These are phyloP conservation scores for Penicillium sclerotigenum DNA, from an alignment of 2,329 filamentous ascomycete species.

Conservation along the genomic window DNA sequence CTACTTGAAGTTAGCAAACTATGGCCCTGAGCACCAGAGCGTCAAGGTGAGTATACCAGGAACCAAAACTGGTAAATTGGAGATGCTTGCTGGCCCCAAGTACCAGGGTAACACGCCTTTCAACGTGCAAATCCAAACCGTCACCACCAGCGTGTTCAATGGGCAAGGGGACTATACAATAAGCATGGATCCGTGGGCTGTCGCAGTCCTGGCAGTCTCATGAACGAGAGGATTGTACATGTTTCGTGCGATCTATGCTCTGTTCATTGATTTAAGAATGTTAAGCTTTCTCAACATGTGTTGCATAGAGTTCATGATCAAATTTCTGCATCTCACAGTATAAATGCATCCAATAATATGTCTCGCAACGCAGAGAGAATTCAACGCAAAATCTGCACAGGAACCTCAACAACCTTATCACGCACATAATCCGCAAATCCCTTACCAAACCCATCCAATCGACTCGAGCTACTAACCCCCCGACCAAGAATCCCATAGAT, in stretches of 20 bases:
- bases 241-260: background rate
- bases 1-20: constrained; percentile 34
- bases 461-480: constrained; percentile 49
- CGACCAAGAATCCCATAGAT: constrained; percentile 47
- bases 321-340: background rate
- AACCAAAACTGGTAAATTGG: constrained; percentile 20
- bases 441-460: constrained; percentile 52
- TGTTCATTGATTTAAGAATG: background rate
- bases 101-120: constrained; percentile 21
- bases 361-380: too few relatives aligned
- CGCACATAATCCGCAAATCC: constrained; percentile 53
- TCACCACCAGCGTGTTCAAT: constrained; percentile 9
- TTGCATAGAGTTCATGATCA: background rate
- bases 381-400: constrained; percentile 19
- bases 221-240: constrained; percentile 4
- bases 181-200: constrained; percentile 25
- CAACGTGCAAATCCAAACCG: constrained; percentile 18
- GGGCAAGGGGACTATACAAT: constrained; percentile 19
- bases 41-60: constrained; percentile 28
- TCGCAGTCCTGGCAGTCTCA: constrained; percentile 24
- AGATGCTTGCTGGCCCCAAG: constrained; percentile 24
- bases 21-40: constrained; percentile 20
- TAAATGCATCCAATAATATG: background rate
- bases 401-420: constrained; percentile 44
- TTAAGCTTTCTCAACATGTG: background rate